Evolutionary conservation across 2,329 filamentous ascomycete species (phyloP), one percentile per base, ranked within the genome.

Genomic region (Claviceps cyperi): DNA sequence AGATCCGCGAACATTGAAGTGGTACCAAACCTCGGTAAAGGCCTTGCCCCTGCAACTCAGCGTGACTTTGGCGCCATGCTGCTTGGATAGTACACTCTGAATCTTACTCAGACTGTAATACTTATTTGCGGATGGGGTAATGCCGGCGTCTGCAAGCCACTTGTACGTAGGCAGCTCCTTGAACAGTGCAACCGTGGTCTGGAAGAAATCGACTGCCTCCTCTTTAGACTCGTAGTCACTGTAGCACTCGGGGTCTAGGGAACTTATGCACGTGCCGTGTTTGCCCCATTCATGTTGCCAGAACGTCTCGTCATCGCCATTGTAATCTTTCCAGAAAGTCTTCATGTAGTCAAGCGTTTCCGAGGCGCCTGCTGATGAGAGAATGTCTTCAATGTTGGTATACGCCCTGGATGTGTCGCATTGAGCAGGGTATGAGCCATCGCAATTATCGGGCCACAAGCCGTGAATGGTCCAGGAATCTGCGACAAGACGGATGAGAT

Each of bases 231-330:
- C 64, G 62, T 85, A 83, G 57, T 69, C 61, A 4, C 67, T 65
- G 66, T 86, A 89, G 69, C 84, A 89, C 17, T 66, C 64, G 0
- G 83, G 76, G 45, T 81, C 71, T 9, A 88, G 71, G 0, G 84
- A 88, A 57, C 72, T 79, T 55, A 87, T 77, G 66, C 84, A 87
- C 15, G 72, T 74, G 52, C 84, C 84, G 62, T 88, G 84, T 62
- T 86, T 88, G 55, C 71, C 70, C 81, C 81, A 87, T 64, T 88
- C 84, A 62, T 87, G 83, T 60, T 83, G 70, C 84, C 84, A 88
- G 56, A 88, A 78, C 11, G 66, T 66, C 57, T 82, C 75, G 55
- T 83, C 77, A 41, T 80, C 66, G 50, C 81, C 82, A 46, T 75
- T 61, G 64, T 81, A 77, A 59, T 83, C 79, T 61, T 85, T 81